Base-by-base conservation (phyloP, 2,329 filamentous ascomycete genomes). In the Fusarium burgessii region DNA sequence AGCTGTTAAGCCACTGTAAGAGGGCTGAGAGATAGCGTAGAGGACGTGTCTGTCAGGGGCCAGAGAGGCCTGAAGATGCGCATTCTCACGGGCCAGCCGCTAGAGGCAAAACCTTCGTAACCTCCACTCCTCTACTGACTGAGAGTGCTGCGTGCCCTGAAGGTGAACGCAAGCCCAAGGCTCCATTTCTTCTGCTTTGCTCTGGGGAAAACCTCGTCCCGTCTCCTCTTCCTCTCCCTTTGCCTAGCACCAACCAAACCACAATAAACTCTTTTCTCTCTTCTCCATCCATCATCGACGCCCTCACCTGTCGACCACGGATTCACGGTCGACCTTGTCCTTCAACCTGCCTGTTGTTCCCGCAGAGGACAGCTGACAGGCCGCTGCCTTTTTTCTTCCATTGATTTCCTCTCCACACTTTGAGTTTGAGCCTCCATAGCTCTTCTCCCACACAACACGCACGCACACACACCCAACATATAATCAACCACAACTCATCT, bases 401-500 rank as follows among this genome's bases (percentile, higher is more conserved):
- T 63, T 67, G 64, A 62, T 70, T 70, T 74, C 71, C 76, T 76
- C 75, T 75, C 74, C 80, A 80, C 79, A 66, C 62, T 62, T 62
- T 57, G 74, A 76, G 74, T 66, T 62, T 59, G 74, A 76, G 74
- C 74, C 68, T 67, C 63, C 64, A 67, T 72, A 75, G 74, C 74
- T 76, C 74, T 73, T 74, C 70, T 70, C 73, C 70, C 63, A 47
- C 64, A 73, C 76, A 69, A 74, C 63, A 66, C 52, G 46, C 54
- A 72, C 63, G 47, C 68, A 55, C 67, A 61, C 59, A 58, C 74
- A 75, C 71, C 74, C 71, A 75, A 75, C 75, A 47, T 61, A 77
- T 59, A 75, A 78, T 80, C 78, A 83, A 80, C 79, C 81, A 75
- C 77, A 82, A 81, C 76, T 78, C 80, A 78, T 81, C 84, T 82